Conservation (phyloP, 352 stramenopile genomes). For the Globisporangium radiosum region DNA sequence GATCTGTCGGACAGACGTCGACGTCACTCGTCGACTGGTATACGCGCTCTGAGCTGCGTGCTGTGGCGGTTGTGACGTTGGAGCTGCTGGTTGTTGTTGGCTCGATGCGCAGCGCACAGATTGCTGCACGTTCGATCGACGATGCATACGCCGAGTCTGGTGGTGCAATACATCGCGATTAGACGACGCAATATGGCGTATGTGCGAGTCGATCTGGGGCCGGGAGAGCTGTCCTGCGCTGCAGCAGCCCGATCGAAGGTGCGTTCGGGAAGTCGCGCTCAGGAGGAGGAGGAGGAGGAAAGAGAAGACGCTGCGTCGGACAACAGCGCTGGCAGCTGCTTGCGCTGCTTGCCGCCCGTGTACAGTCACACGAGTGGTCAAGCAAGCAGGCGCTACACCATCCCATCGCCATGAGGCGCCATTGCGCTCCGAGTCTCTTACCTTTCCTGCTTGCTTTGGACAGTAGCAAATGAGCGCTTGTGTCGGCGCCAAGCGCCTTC, state of each 20-base stretch:
- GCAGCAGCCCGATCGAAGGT: background rate
- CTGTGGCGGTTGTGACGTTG: no score
- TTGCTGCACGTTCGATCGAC: no score
- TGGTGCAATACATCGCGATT: no score
- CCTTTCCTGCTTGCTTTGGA: conserved; percentile 82
- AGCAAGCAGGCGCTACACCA: background rate
- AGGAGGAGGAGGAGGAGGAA: background rate
- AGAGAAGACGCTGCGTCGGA: background rate
- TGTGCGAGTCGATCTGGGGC: no score
- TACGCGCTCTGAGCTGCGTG: no score
- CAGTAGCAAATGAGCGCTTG: conserved; percentile 62
- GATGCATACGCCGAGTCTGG: no score
- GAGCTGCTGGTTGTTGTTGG: no score
- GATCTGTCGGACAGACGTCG: no score
- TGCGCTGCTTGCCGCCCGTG: no score
- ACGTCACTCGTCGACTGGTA: no score
- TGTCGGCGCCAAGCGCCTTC: conserved; percentile 9
- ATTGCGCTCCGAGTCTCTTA: conserved; percentile 19
- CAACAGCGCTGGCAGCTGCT: background rate
- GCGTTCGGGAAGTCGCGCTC: background rate
- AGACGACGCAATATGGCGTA: no score
- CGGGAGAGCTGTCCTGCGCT: background rate
- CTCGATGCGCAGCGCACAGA: no score
- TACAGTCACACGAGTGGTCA: background rate
- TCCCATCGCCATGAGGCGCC: background rate